Conservation (phyloP, 2,329 filamentous ascomycete genomes). For the Xylaria polymorpha region DNA sequence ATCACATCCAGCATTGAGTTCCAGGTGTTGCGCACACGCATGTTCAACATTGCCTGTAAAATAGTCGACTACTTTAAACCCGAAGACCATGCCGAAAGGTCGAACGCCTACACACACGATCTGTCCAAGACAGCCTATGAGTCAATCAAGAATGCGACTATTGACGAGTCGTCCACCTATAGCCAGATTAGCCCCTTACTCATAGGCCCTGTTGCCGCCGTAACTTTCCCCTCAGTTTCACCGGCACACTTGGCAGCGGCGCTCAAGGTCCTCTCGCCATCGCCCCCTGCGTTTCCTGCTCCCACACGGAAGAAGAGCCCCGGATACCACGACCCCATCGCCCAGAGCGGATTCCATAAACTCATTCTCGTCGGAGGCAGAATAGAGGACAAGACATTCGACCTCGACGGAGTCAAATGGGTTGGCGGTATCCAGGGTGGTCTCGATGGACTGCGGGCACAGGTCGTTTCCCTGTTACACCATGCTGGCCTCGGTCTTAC, state of each 20-base stretch:
- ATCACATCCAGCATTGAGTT: conserved; percentile 75
- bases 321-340: conserved; percentile 80
- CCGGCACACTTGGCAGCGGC: conserved; percentile 86
- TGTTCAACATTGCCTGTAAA: conserved; percentile 85
- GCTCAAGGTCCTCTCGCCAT: conserved; percentile 80
- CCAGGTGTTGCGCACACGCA: conserved; percentile 87
- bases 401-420: conserved; percentile 74
- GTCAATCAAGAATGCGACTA: conserved; percentile 54
- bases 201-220: conserved; percentile 80
- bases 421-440: conserved; percentile 83
- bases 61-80: conserved; percentile 85
- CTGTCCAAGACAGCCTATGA: conserved; percentile 66
- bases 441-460: conserved; percentile 80
- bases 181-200: conserved; percentile 78
- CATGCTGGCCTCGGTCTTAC: conserved; percentile 82
- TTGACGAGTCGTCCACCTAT: conserved; percentile 57
- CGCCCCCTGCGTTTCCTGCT: conserved; percentile 77
- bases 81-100: conserved; percentile 52
- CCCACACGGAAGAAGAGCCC: conserved; percentile 81
- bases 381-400: conserved; percentile 86
- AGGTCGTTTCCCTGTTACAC: conserved; percentile 85
- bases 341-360: conserved; percentile 87
- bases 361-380: conserved; percentile 86
- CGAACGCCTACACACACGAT: conserved; percentile 62
- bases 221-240: conserved; percentile 85